phyloP scores from a whole-genome alignment of 495 filamentous ascomycete species.

The Aspergillus sclerotioniger region DNA sequence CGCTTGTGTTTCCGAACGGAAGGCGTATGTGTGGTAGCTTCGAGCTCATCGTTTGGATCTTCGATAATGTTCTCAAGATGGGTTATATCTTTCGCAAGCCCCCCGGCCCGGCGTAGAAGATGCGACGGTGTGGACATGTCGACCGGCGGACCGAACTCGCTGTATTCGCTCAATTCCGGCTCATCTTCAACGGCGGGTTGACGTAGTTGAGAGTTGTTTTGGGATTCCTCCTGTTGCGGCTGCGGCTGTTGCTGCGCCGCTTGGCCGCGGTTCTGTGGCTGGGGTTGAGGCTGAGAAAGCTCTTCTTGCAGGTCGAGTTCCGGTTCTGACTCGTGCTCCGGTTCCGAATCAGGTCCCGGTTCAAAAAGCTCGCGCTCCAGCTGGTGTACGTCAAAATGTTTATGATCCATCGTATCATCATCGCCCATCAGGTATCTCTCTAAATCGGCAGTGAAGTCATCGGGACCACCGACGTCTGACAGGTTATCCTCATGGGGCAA shows the following conservation, averaged over 20 bases:
- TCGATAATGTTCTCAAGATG: slow-evolving; percentile 46
- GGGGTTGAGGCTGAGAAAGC: background rate
- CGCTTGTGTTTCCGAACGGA: slow-evolving; percentile 29
- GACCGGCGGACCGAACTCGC: slow-evolving; percentile 46
- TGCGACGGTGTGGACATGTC: slow-evolving; percentile 52
- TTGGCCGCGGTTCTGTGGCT: background rate
- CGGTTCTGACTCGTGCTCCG: slow-evolving; percentile 12
- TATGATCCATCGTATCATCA: slow-evolving; percentile 24
- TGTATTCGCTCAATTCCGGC: slow-evolving; percentile 37
- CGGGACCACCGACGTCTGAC: slow-evolving; percentile 51
- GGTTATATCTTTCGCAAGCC: slow-evolving; percentile 32
- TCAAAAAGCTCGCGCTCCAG: slow-evolving; percentile 3
- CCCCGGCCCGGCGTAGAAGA: slow-evolving; percentile 32
- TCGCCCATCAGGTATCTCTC: slow-evolving; percentile 49
- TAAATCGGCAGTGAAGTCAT: slow-evolving; percentile 52
- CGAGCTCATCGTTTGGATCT: slow-evolving; percentile 31
- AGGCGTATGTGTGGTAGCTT: slow-evolving; percentile 26
- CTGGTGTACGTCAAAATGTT: slow-evolving; percentile 6
- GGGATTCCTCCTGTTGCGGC: slow-evolving; percentile 8
- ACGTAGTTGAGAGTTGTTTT: slow-evolving; percentile 19
- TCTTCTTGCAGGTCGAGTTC: slow-evolving; percentile 3
- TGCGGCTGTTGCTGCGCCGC: slow-evolving; percentile 7
- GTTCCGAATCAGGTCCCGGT: slow-evolving; percentile 20
- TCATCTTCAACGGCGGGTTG: slow-evolving; percentile 39
- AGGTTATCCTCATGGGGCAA: slow-evolving; percentile 30